Evolutionary conservation across 306 rosid genomes (phyloP).

Genomic region (Biancaea sappan): DNA sequence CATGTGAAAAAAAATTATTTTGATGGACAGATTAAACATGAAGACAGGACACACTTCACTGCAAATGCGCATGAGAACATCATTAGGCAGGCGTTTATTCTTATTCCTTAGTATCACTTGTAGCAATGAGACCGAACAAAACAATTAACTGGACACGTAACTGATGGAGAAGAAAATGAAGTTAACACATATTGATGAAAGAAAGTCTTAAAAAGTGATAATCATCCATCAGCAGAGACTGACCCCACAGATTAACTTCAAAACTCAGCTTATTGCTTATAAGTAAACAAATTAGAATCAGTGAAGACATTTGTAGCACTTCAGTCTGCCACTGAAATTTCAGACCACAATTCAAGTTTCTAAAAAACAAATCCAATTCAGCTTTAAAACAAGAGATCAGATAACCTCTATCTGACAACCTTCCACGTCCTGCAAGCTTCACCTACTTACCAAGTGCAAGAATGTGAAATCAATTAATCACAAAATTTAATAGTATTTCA

Average conservation of each 20-base stretch:
- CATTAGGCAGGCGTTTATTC: neutral
- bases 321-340: neutral
- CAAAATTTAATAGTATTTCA: neutral
- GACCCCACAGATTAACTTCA: neutral
- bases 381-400: neutral
- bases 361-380: neutral
- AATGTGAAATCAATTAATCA: neutral
- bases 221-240: neutral
- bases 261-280: neutral
- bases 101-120: neutral
- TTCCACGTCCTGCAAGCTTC: neutral
- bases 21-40: neutral
- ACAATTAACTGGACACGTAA: neutral
- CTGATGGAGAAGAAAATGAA: neutral
- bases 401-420: neutral
- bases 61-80: neutral
- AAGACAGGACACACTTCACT: neutral
- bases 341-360: neutral
- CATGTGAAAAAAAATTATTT: neutral
- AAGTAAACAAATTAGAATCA: neutral
- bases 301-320: neutral
- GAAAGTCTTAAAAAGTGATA: neutral
- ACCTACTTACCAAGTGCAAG: neutral
- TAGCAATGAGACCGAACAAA: neutral
- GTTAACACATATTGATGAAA: neutral